phyloP scores from a whole-genome alignment of 495 filamentous ascomycete species.

The Talaromyces thailandensis region DNA sequence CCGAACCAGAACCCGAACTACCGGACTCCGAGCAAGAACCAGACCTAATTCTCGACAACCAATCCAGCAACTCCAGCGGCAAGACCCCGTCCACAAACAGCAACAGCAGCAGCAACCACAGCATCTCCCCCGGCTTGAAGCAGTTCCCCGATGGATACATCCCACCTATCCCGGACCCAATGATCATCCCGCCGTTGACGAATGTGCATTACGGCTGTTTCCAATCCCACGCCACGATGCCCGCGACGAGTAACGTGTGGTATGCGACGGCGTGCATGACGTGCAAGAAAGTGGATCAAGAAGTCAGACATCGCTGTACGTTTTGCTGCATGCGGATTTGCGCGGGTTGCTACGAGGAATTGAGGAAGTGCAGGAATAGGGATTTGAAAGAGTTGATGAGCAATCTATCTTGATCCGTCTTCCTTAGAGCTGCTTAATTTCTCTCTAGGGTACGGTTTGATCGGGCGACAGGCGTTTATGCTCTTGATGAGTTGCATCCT shows the following conservation, averaged over 20 bases:
- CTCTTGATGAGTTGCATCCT: neutral
- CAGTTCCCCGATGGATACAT: slow-evolving; percentile 3
- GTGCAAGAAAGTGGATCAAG: slow-evolving; percentile 33
- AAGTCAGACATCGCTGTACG: slow-evolving; percentile 36
- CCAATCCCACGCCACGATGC: slow-evolving; percentile 36
- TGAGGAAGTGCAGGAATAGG: slow-evolving; percentile 28
- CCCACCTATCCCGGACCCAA: slow-evolving; percentile 24
- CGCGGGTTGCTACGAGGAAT: slow-evolving; percentile 24
- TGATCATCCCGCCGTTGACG: slow-evolving; percentile 28
- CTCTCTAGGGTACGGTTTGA: no score
- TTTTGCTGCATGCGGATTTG: slow-evolving; percentile 43
- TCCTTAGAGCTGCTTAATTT: neutral
- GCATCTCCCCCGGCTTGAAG: neutral
- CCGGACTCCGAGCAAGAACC: neutral
- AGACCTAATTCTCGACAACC: slow-evolving; percentile 14
- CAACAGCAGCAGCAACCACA: neutral
- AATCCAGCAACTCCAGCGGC: slow-evolving; percentile 10
- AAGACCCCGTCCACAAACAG: slow-evolving; percentile 4
- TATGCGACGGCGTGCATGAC: slow-evolving; percentile 42
- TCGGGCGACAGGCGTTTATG: neutral
- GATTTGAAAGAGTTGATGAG: slow-evolving; percentile 27
- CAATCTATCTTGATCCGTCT: slow-evolving; percentile 8
- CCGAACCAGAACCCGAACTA: slow-evolving; percentile 16
- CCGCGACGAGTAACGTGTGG: slow-evolving; percentile 31
- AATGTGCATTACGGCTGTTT: slow-evolving; percentile 36